Percentiles rank a stretch among this genome's conserved stretches.
Evolutionary conservation across 768 basidiomycete species (phyloP).

Genomic region (Omphalotus guepiniiformis): DNA sequence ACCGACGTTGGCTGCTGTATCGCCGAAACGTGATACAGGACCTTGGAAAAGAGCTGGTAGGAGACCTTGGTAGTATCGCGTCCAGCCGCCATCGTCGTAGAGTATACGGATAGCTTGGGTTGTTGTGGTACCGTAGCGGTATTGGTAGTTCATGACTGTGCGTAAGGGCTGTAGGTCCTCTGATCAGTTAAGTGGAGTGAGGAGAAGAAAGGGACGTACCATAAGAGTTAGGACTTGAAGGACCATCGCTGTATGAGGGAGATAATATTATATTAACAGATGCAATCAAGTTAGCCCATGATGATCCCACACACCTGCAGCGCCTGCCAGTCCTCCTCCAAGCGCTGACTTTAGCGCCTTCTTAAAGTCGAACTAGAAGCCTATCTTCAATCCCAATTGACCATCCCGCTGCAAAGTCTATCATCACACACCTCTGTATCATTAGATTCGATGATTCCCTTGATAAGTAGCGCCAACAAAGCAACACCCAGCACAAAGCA

Average conservation of each 20-base stretch:
- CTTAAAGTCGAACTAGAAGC: slow-evolving; percentile 68
- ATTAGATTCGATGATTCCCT: slow-evolving; percentile 65
- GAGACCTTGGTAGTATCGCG: slow-evolving; percentile 87
- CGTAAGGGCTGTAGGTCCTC: slow-evolving; percentile 66
- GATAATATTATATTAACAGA: too few relatives aligned
- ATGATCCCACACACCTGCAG: slow-evolving; percentile 51
- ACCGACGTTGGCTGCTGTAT: slow-evolving; percentile 92
- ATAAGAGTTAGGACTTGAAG: slow-evolving; percentile 89
- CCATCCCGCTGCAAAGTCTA: neutral
- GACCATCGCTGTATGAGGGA: slow-evolving; percentile 71
- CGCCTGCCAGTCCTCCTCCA: slow-evolving; percentile 89
- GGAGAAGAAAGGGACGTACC: slow-evolving; percentile 33
- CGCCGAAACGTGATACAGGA: slow-evolving; percentile 82
- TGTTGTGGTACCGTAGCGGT: slow-evolving; percentile 79
- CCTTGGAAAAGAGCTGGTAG: slow-evolving; percentile 83
- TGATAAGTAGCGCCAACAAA: slow-evolving; percentile 43
- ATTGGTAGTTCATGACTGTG: slow-evolving; percentile 98
- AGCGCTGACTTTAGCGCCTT: slow-evolving; percentile 77
- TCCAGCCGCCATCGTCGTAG: slow-evolving; percentile 73
- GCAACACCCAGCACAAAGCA: neutral
- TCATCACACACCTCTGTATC: slow-evolving; percentile 54
- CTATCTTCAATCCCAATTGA: slow-evolving; percentile 5
- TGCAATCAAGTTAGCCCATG: neutral
- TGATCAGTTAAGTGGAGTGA: slow-evolving; percentile 2
- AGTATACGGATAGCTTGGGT: slow-evolving; percentile 62